These are phyloP conservation scores for Parathielavia appendiculata DNA, from an alignment of 495 filamentous ascomycete genomes.

Conservation along the genomic window DNA sequence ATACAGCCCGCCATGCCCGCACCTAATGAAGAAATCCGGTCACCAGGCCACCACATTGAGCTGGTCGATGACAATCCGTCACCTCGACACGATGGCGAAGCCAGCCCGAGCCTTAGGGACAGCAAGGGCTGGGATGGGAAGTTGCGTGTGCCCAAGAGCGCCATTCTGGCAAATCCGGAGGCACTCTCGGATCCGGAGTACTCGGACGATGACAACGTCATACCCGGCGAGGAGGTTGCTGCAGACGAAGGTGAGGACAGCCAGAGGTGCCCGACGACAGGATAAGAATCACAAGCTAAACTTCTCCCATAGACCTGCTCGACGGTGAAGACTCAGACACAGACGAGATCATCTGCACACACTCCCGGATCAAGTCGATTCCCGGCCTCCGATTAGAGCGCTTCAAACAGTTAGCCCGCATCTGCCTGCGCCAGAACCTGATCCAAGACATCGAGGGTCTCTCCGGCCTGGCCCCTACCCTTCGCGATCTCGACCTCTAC, in stretches of 20 bases:
- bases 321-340: slow-evolving; percentile 47
- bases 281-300: neutral
- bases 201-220: slow-evolving; percentile 71
- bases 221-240: slow-evolving; percentile 66
- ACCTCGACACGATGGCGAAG: slow-evolving; percentile 37
- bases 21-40: slow-evolving; percentile 31
- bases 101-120: slow-evolving; percentile 45
- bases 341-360: slow-evolving; percentile 85
- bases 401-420: slow-evolving; percentile 68
- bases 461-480: slow-evolving; percentile 52
- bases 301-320: slow-evolving; percentile 43
- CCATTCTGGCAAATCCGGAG: slow-evolving; percentile 66
- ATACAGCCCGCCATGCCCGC: slow-evolving; percentile 31
- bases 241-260: slow-evolving; percentile 67
- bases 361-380: slow-evolving; percentile 77
- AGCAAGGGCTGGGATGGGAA: slow-evolving; percentile 94
- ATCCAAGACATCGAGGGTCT: slow-evolving; percentile 75
- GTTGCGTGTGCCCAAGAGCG: slow-evolving; percentile 62
- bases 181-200: slow-evolving; percentile 77
- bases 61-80: slow-evolving; percentile 38
- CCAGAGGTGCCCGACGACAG: neutral
- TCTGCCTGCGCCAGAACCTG: slow-evolving; percentile 92
- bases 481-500: slow-evolving; percentile 90
- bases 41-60: slow-evolving; percentile 40
- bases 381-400: slow-evolving; percentile 71